Evolutionary conservation across 1,284 basidiomycete genomes (phyloP).

Genomic region (Trametes versicolor): DNA sequence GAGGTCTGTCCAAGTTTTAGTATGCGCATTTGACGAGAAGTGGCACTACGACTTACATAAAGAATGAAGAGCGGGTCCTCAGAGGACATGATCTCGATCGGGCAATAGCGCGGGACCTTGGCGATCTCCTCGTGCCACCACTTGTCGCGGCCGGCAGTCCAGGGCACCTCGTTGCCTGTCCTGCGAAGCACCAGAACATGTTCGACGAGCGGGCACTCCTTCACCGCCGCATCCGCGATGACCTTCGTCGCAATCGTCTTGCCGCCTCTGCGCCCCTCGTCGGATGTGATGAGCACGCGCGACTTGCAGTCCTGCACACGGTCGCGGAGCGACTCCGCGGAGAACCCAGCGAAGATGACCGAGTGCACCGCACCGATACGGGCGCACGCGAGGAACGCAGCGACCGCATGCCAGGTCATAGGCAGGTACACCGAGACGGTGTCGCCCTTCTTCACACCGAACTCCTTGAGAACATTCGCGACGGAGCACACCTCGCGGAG

Average conservation of each 20-base stretch:
- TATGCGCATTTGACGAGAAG: slow-evolving; percentile 5
- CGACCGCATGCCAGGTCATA: slow-evolving; percentile 94
- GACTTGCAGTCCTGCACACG: slow-evolving; percentile 92
- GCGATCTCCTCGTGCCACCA: slow-evolving; percentile 97
- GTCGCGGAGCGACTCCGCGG: slow-evolving; percentile 95
- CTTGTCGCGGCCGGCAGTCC: slow-evolving; percentile 87
- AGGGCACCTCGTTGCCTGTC: slow-evolving; percentile 88
- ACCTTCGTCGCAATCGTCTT: slow-evolving; percentile 96
- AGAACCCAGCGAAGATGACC: slow-evolving; percentile 99
- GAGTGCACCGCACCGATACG: slow-evolving; percentile 98
- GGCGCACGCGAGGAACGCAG: slow-evolving; percentile 96
- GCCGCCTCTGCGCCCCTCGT: slow-evolving; percentile 95
- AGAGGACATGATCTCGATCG: slow-evolving; percentile 86
- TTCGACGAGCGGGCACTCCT: slow-evolving; percentile 87
- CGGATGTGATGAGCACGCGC: slow-evolving; percentile 93
- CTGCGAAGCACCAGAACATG: slow-evolving; percentile 92
- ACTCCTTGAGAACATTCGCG: slow-evolving; percentile 91
- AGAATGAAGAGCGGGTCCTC: slow-evolving; percentile 99
- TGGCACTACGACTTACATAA: slow-evolving; percentile 71
- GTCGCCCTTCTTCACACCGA: slow-evolving; percentile 97
- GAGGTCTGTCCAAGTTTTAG: slow-evolving; percentile 70
- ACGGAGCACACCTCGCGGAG: slow-evolving; percentile 90
- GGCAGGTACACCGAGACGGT: slow-evolving; percentile 92
- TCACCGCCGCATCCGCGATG: slow-evolving; percentile 93
- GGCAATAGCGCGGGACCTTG: slow-evolving; percentile 90